Base-by-base conservation (phyloP, 1,284 basidiomycete genomes). In the Tilletia setariae region DNA sequence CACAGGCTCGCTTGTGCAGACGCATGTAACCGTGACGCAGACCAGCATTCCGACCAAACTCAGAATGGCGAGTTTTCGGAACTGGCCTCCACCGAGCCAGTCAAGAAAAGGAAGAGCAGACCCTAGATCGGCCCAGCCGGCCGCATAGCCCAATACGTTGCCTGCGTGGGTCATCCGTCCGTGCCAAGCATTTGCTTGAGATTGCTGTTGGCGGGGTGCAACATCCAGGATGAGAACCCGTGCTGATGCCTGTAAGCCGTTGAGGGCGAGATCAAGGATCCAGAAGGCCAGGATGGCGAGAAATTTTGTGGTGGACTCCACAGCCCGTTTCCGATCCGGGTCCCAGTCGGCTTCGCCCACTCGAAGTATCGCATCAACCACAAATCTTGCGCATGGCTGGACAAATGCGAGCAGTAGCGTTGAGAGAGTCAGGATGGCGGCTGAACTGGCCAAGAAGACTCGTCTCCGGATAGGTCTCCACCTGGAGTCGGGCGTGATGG, bases 171-270 rank as follows among this genome's bases (percentile, higher is more conserved):
- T 75, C 78, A 80, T 79, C 19, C 93, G 87, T 19, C 94, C 92
- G 76, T 97, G 93, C 94, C 95, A 98, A n/a, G 95, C 95, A 84
- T 97, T 98, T 6, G 91, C 94, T 16, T 89, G 87, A 72, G 90
- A 93, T 43, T 97, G 87, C 83, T 98, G 94, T 72, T 90, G 87
- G 2, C 90, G 87, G 2, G 93, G 93, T 0, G 92, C 89, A 59
- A 94, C 85, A 82, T 98, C 95, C 68, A 98, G 86, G 15, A 97
- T 87, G 25, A 98, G 87, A 79, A 96, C 96, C 43, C 94, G 87
- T 23, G 95, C 85, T 2, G 93, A 93, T 0, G 93, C 94, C 86
- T 97, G 94, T 56, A 97, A 85, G 16, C 83, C 86, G 82, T 98
- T 98, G 70, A 98, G 86, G 8, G 92, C 91, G 82, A 98, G 98